Evolutionary conservation across 2,329 filamentous ascomycete species (phyloP).

Genomic region (Clathrospora elynae): DNA sequence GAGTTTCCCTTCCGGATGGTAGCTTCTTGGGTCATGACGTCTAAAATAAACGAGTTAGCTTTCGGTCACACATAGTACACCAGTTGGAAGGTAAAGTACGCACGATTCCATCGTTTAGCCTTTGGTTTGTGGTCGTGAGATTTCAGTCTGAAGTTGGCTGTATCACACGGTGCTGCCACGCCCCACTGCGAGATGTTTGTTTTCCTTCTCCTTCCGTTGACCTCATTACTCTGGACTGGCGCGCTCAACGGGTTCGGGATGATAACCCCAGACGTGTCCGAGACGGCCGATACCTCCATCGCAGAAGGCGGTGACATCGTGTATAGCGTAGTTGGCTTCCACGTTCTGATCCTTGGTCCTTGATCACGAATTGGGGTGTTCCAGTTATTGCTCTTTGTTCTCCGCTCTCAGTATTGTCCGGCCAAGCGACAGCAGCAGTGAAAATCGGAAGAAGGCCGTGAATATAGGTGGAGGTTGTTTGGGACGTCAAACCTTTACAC

Average conservation of each 20-base stretch:
- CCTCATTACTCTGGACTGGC: conserved; percentile 61
- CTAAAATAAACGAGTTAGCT: conserved; percentile 30
- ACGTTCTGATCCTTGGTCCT: not conserved
- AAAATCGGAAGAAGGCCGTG: too few relatives aligned
- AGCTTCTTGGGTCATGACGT: conserved; percentile 57
- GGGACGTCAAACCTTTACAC: conserved; percentile 7
- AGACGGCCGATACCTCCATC: conserved; percentile 52
- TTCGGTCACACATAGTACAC: not conserved
- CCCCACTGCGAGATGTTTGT: conserved; percentile 73
- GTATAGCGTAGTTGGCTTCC: not conserved
- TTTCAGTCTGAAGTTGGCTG: conserved; percentile 78
- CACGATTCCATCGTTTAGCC: conserved; percentile 84
- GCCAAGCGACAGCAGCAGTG: not conserved
- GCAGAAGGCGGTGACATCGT: conserved; percentile 42
- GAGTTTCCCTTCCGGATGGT: conserved; percentile 60
- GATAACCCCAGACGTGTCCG: conserved; percentile 55
- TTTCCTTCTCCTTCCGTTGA: conserved; percentile 70
- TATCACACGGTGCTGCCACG: conserved; percentile 75
- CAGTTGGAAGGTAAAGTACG: conserved; percentile 48
- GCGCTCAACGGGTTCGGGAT: conserved; percentile 60
- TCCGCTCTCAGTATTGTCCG: not conserved
- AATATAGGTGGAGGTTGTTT: not conserved
- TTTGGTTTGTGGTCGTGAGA: conserved; percentile 69
- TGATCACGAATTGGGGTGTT: not conserved
- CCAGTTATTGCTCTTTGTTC: not conserved